Conservation (phyloP, 495 filamentous ascomycete species). For the Neurospora sp. region DNA sequence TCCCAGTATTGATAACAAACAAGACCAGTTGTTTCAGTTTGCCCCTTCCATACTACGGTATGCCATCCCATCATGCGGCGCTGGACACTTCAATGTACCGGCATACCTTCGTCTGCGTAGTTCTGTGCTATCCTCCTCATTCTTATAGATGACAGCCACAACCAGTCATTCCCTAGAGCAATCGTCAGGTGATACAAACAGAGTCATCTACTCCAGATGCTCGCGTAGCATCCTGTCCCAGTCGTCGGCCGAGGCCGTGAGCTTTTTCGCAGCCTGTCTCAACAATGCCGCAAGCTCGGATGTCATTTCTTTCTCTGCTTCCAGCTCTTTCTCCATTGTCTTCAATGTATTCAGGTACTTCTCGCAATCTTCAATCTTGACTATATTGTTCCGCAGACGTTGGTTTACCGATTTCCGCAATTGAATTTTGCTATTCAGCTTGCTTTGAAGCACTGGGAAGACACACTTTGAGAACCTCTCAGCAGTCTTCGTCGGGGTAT, state of each 20-base stretch:
- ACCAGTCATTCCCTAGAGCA: background rate
- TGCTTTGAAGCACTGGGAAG: background rate
- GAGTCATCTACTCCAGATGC: background rate
- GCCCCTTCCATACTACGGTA: background rate
- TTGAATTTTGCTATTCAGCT: background rate
- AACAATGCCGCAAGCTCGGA: background rate
- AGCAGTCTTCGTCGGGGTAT: background rate
- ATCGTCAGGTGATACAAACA: background rate
- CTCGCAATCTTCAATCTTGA: background rate
- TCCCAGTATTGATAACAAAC: background rate
- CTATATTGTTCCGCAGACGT: background rate
- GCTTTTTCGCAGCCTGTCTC: background rate
- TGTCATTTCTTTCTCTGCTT: background rate
- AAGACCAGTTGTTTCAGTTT: background rate
- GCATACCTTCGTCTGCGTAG: background rate
- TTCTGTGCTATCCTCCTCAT: background rate
- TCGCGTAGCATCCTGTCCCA: background rate
- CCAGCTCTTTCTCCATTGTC: background rate
- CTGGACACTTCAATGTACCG: background rate
- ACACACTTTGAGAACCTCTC: background rate
- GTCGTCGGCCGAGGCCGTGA: background rate
- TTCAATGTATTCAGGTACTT: background rate
- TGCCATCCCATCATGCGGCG: background rate
- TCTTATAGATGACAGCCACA: background rate
- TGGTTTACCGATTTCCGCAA: background rate